phyloP scores from a whole-genome alignment of 164 flowering plant species.

The Pachysandra terminalis region DNA sequence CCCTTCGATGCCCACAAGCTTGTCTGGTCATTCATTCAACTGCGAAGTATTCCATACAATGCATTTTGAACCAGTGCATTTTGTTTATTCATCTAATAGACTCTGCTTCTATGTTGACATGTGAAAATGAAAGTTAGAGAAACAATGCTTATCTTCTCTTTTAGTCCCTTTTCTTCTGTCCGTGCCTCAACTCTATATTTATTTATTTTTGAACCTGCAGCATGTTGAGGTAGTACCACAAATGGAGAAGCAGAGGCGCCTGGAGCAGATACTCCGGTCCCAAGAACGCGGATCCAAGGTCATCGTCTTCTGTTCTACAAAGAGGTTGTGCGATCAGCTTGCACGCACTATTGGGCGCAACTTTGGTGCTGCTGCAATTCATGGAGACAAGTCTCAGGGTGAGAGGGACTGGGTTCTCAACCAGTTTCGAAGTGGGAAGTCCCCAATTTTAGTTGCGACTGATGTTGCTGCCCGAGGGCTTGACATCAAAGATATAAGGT shows the following conservation, averaged over 20 bases:
- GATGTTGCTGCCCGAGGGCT: slow-evolving; percentile 98
- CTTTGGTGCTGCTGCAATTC: slow-evolving; percentile 90
- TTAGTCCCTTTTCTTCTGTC: neutral
- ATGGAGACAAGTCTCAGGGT: slow-evolving; percentile 88
- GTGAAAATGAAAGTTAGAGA: neutral
- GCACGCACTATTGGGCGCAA: slow-evolving; percentile 68
- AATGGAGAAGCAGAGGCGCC: slow-evolving; percentile 79
- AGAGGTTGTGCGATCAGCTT: slow-evolving; percentile 85
- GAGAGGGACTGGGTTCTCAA: slow-evolving; percentile 93
- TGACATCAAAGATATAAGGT: slow-evolving; percentile 93
- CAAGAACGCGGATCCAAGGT: slow-evolving; percentile 85
- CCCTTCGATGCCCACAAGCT: neutral
- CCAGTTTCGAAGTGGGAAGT: slow-evolving; percentile 76
- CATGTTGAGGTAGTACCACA: slow-evolving; percentile 85
- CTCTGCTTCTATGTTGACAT: neutral
- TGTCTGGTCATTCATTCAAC: neutral
- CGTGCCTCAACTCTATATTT: no score
- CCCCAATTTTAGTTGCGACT: slow-evolving; percentile 84
- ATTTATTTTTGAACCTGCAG: slow-evolving; percentile 32
- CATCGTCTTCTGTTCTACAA: slow-evolving; percentile 84
- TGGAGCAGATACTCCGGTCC: slow-evolving; percentile 82
- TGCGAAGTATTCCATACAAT: neutral
- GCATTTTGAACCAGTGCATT: neutral
- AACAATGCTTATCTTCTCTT: neutral
- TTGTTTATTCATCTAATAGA: neutral